Conservation (phyloP, 78 protist species). For the Monosiga brevicollis region DNA sequence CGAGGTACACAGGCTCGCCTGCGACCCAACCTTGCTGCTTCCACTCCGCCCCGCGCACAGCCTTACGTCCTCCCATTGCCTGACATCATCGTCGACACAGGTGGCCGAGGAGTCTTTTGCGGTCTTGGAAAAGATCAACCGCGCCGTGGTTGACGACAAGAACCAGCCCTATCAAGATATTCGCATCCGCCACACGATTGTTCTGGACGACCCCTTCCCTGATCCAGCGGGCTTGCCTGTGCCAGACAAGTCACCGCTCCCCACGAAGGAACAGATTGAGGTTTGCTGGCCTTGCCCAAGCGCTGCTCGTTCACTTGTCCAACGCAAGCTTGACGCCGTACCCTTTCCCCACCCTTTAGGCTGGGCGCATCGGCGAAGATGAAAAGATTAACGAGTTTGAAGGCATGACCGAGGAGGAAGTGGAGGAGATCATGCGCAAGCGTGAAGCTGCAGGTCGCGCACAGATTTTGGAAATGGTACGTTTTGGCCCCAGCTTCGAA, state of each 20-base stretch:
- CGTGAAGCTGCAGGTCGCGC: conserved; percentile 60
- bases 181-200: conserved; percentile 76
- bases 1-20: no score
- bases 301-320: background rate
- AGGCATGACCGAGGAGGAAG: conserved; percentile 45
- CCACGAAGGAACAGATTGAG: conserved; percentile 3
- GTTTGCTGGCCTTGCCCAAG: no score
- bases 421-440: conserved; percentile 22
- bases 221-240: conserved; percentile 60
- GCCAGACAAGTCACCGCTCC: conserved; percentile 13
- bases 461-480: conserved; percentile 68
- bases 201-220: conserved; percentile 89
- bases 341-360: background rate
- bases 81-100: no score
- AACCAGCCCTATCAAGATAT: conserved; percentile 67
- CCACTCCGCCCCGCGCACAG: no score
- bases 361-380: conserved; percentile 19
- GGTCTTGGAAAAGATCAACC: conserved; percentile 48
- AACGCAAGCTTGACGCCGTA: no score
- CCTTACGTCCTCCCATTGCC: no score
- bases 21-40: no score
- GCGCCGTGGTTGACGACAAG: conserved; percentile 42
- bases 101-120: conserved; percentile 75
- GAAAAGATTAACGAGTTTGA: conserved; percentile 5
- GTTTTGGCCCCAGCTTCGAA: no score